A percentile compares a stretch with the other conserved stretches of the same genome.
Conservation (phyloP, 495 filamentous ascomycete species). For the Astrocystis sublimbata region DNA sequence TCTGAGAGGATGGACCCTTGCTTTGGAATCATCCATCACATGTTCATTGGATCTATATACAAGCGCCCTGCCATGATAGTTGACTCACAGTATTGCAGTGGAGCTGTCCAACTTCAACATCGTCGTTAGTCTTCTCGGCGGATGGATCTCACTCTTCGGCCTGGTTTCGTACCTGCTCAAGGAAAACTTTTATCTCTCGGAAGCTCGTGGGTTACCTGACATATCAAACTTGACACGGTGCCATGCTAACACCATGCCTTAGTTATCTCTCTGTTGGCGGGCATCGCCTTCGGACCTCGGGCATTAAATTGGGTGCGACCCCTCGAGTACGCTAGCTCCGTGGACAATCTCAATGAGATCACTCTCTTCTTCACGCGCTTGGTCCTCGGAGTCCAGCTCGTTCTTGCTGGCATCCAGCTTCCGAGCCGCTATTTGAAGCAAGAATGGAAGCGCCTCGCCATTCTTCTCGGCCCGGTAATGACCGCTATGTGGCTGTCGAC, state of each 20-base stretch:
- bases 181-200: conserved; percentile 87
- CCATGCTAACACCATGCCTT: not conserved
- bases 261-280: conserved; percentile 85
- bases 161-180: conserved; percentile 88
- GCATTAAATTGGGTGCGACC: conserved; percentile 77
- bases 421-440: conserved; percentile 78
- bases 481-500: conserved; percentile 84
- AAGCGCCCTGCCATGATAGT: not conserved
- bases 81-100: conserved; percentile 32
- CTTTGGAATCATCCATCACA: not conserved
- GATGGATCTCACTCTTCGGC: conserved; percentile 85
- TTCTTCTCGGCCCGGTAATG: conserved; percentile 87
- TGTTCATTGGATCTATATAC: not conserved
- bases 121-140: conserved; percentile 76
- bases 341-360: conserved; percentile 40
- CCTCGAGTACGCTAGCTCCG: conserved; percentile 69
- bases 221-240: too few species aligned
- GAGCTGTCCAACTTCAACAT: conserved; percentile 86
- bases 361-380: conserved; percentile 85
- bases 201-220: conserved; percentile 74
- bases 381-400: conserved; percentile 87
- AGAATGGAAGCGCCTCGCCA: conserved; percentile 76
- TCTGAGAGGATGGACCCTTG: not conserved
- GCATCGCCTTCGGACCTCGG: conserved; percentile 74
- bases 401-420: conserved; percentile 88